Base-by-base conservation (phyloP, 768 basidiomycete species). In the Leccinum imitatum region DNA sequence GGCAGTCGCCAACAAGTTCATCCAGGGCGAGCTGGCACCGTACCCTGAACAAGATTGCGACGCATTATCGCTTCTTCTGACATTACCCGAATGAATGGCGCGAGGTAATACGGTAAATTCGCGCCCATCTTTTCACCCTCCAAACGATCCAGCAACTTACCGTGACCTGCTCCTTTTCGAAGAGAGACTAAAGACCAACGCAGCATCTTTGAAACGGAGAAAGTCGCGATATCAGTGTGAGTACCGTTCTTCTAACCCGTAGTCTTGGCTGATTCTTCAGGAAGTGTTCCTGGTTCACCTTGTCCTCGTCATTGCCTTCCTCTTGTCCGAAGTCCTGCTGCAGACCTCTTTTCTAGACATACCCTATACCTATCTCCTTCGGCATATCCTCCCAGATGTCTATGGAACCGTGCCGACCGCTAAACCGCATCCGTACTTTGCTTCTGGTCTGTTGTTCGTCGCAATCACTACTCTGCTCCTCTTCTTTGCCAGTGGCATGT, bases 401-500 rank as follows among this genome's bases (percentile, higher is more conserved):
- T 83, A 84, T 65, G 72, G 67, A 64, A 14, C 71, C 63, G 50
- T 78, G 59, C 58, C 60, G 9, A 66, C 80, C 44, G 78, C 84
- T 13, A 73, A 75, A 17, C 75, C 87, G 2, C 87, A 89, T 64
- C 86, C 88, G 9, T 95, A 94, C 71, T 77, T 94, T 64, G 80
- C 87, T 21, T 87, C 85, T 37, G 93, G 90, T 1, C 75, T 94
- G 39, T 78, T 97, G 11, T 91, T 96, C 61, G 92, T 98, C 30
- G 85, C 89, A 19, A 86, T 93, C 56, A 95, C 93, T 14, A 95
- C 95, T 2, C 85, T 98, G 8, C 83, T 90, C 33, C 83, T 99
- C 41, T 97, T 98, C 81, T 98, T 97, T 72, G 93, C 94, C 9
- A 95, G 91, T 66, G 96, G 96, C 17, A 90, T 95, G 85, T 99